Base-by-base conservation (phyloP, 306 rosid genomes). In the Cucurbita moschata region DNA sequence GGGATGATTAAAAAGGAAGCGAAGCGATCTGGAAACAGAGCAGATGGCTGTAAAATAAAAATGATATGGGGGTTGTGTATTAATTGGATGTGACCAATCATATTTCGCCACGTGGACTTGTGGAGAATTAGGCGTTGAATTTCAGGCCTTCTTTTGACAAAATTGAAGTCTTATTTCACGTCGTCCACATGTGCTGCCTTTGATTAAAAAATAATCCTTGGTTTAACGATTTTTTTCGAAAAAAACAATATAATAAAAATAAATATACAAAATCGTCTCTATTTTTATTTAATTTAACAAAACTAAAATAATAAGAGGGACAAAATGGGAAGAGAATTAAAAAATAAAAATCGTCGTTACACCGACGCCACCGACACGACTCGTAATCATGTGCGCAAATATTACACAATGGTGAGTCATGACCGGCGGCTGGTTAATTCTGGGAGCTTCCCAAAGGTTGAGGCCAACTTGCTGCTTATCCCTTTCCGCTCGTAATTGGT, bases 141-240 rank as follows among this genome's bases (percentile, higher is more conserved):
- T 71, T 59, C 21, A 21, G 3, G 47, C 10, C 5, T 54, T 52
- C 3, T 12, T 38, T 51, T 51, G 75, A 71, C 62, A 13, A 44
- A 10, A 56, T 26, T 0, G 68, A 46, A 12, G 10, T 11, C 15
- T 18, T 59, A 2, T 23, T 11, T 4, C 5, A 10, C 56, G 69
- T 5, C 81, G 81, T 72, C 80, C 71, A 80, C 79, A 77, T 55
- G 77, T 82, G 71, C 80, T 58, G 75, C 61, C 75, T 55, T 57
- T 82, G 85, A 71, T 66, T 59, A 50, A 77, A 64, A 64, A 10
- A 37, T 14, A 39, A 65, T 18, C 38, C 53, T 42, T 16, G 0
- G 5, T 43, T 43, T 43, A 11, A 64, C n/a, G 10, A 59, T 12
- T 59, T 59, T 15, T 52, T 52, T 15, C 35, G 35, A 30, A 30